Evolutionary conservation across 441 rosid genomes (phyloP), one percentile per base, ranked within the genome.

Genomic region (Corymbia citriodora): DNA sequence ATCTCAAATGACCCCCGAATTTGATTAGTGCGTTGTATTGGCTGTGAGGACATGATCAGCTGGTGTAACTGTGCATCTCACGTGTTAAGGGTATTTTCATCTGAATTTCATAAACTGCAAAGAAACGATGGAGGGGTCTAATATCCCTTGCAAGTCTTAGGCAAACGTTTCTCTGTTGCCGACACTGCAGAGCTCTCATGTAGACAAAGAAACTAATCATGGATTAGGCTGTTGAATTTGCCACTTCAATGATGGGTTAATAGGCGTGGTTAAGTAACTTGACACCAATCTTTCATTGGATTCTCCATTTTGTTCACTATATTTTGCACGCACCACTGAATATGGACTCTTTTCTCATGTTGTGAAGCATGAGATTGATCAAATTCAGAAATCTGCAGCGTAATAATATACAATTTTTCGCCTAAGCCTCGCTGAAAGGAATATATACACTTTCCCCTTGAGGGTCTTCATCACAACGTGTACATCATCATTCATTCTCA

Each of bases 101-200:
- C 1, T 0, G 25, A 59, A 59, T 5, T 25, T 59, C 65, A 59
- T 59, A 25, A 59, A 59, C 25, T 59, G 63, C 14, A 59, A 57
- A 57, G 29, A 2, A 23, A 27, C 27, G 29, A 5, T 1, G 63
- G 25, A 40, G 45, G 3, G 63, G 13, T 57, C 5, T 29, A 29
- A 57, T 29, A 57, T 57, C 5, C 29, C 63, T 23, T 12, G 65
- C 3, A 23, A 0, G 65, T 10, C 0, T 4, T 59, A 10, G 65
- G 65, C 15, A 59, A 59, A 59, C n/a, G 65, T 59, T 59, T 59
- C 14, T 25, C 2, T 6, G 65, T 29, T 2, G 65, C 29, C n/a
- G 4, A 7, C 2, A 6, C 52, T 0, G n/a, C 17, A 0, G 2
- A 40, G n/a, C 85, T 23, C 27, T 45, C 85, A 0, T 52, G 0